Base-by-base conservation (phyloP, 2,329 filamentous ascomycete species). In the Paecilomyces variotii region DNA sequence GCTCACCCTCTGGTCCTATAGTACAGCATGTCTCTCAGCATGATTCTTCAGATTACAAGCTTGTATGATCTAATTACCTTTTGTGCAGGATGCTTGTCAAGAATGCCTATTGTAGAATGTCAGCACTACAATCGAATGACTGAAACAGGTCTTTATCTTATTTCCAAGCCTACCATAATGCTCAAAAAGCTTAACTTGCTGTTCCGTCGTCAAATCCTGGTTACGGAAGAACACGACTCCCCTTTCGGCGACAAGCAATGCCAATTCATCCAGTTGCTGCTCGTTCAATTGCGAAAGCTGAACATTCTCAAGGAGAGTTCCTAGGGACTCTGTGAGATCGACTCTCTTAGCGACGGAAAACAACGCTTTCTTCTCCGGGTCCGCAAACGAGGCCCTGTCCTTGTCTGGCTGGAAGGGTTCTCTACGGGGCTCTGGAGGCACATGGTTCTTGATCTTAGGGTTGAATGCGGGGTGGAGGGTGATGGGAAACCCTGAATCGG, bases 241-340 rank as follows among this genome's bases (percentile, higher is more conserved):
- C 1, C 79, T 72, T 61, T 80, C 76, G 11, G 72, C 73, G 2
- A 79, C 76, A 2, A 82, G 68, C 0, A 79, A 67, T 0, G 80
- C 80, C 2, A 83, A 71, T 58, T 82, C 80, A 61, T 83, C 79
- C 2, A 81, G 73, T 27, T 82, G 80, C 10, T 73, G 64, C 2
- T 72, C 69, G 1, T 65, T 75, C 6, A 83, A 67, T 24, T 76
- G 74, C 0, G 77, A 79, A 1, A 82, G 70, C 58, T 82, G 79
- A 2, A 79, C 62, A 53, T 67, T 63, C 57, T 72, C 65, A 60
- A 75, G 65, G 34, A 74, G 62, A 2, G 72, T 75, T 6, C 73
- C 73, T 32, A 75, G 68, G n/a, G 76, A 74, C 27, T 73, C 71
- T 14, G 73, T 75, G 53, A 74, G 56, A 55, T 72, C 69, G 14